phyloP scores from a whole-genome alignment of 2,329 filamentous ascomycete genomes.

The Paraphaeosphaeria sporulosa region DNA sequence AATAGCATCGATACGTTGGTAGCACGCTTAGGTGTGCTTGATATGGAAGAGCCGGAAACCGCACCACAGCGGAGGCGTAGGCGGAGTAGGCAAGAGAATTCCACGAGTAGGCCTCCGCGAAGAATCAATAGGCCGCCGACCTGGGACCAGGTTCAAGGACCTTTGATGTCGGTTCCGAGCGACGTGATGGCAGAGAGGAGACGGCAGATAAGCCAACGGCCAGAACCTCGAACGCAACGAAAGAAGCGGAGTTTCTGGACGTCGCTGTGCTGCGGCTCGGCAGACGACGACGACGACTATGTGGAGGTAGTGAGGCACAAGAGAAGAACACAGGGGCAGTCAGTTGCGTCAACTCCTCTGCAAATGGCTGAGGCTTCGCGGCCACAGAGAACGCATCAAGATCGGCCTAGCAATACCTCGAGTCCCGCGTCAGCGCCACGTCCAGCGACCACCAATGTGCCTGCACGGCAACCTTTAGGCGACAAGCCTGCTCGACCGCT shows the following conservation, averaged over 20 bases:
- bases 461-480: slow-evolving; percentile 33
- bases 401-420: slow-evolving; percentile 15
- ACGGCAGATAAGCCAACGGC: slow-evolving; percentile 29
- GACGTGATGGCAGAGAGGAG: slow-evolving; percentile 42
- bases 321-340: slow-evolving; percentile 32
- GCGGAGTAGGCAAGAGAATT: slow-evolving; percentile 27
- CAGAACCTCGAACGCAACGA: slow-evolving; percentile 24
- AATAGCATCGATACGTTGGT: slow-evolving; percentile 88
- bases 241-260: slow-evolving; percentile 51
- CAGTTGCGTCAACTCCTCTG: slow-evolving; percentile 12
- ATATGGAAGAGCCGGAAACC: slow-evolving; percentile 60
- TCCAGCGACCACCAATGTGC: slow-evolving; percentile 23
- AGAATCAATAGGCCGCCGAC: slow-evolving; percentile 50
- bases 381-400: slow-evolving; percentile 22
- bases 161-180: slow-evolving; percentile 54
- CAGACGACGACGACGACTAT: slow-evolving; percentile 52
- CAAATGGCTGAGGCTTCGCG: slow-evolving; percentile 21
- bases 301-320: slow-evolving; percentile 54
- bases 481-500: slow-evolving; percentile 34
- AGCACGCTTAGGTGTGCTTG: slow-evolving; percentile 77
- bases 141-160: slow-evolving; percentile 55
- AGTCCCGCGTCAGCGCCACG: slow-evolving; percentile 16
- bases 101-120: slow-evolving; percentile 28
- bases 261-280: slow-evolving; percentile 51
- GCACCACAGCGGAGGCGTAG: slow-evolving; percentile 47